These are phyloP conservation scores for Goffeauzyma gilvescens DNA, from an alignment of 768 basidiomycete species.

Conservation along the genomic window DNA sequence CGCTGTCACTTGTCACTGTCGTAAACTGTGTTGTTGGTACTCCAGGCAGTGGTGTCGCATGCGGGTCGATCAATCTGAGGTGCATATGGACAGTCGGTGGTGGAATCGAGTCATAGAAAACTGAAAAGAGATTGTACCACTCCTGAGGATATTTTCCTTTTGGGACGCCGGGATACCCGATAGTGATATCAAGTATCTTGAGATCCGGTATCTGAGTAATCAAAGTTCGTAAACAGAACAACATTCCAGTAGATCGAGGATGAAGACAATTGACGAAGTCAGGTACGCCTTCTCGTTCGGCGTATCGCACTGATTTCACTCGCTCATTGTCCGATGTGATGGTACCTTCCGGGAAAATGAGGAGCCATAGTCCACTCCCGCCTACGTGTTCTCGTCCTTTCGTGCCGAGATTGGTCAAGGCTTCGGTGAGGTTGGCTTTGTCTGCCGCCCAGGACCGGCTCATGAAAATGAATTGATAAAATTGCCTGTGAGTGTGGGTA, in stretches of 20 bases:
- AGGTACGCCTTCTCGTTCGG: conserved; percentile 62
- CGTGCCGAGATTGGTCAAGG: conserved; percentile 50
- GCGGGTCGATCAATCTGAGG: conserved; percentile 50
- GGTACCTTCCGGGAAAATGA: conserved; percentile 92
- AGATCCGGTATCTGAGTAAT: conserved; percentile 57
- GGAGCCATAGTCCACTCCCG: conserved; percentile 41
- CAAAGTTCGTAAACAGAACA: conserved; percentile 63
- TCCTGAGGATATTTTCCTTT: conserved; percentile 62
- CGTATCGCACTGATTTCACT: conserved; percentile 67
- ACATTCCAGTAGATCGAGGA: conserved; percentile 79
- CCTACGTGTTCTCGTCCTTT: conserved; percentile 23
- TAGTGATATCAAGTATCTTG: conserved; percentile 71
- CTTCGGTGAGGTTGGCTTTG: conserved; percentile 44
- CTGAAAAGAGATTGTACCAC: conserved; percentile 68
- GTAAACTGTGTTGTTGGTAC: background rate
- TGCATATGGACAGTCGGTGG: conserved; percentile 80
- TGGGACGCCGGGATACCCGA: conserved; percentile 79
- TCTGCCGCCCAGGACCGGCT: conserved; percentile 81
- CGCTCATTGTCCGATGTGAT: conserved; percentile 71
- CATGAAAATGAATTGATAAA: conserved; percentile 83
- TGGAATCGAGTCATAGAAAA: conserved; percentile 60
- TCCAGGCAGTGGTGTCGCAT: background rate
- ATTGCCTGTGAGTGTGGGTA: conserved; percentile 48
- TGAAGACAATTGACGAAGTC: conserved; percentile 67
- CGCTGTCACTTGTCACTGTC: background rate